phyloP scores from a whole-genome alignment of 108 stramenopile genomes.

The Discostella pseudostelligera region DNA sequence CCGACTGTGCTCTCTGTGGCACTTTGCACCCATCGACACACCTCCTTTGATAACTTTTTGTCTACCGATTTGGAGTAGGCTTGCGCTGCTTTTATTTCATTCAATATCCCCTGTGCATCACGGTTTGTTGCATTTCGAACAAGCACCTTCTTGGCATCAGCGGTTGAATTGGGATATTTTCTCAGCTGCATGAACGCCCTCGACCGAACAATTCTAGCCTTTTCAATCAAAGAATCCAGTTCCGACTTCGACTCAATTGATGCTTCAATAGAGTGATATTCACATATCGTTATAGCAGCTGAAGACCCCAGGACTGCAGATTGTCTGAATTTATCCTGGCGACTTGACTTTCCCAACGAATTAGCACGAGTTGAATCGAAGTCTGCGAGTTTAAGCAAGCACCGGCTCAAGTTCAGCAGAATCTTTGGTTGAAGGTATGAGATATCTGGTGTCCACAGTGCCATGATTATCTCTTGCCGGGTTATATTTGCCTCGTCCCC shows the following conservation, averaged over 20 bases:
- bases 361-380: constrained; percentile 14
- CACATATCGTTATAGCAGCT: constrained; percentile 36
- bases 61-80: constrained; percentile 22
- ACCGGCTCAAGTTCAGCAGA: constrained; percentile 62
- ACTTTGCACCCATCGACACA: constrained; percentile 59
- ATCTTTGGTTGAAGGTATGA: constrained; percentile 53
- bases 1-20: constrained; percentile 36
- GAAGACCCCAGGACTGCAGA: constrained; percentile 37
- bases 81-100: constrained; percentile 18
- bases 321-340: constrained; percentile 21
- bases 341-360: constrained; percentile 3
- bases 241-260: background rate
- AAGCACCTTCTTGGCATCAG: constrained; percentile 26
- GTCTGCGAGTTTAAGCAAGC: constrained; percentile 60
- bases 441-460: constrained; percentile 34
- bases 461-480: constrained; percentile 33
- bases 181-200: constrained; percentile 26
- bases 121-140: constrained; percentile 18
- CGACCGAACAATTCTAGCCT: constrained; percentile 35
- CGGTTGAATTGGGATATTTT: constrained; percentile 20
- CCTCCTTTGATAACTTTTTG: constrained; percentile 59
- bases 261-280: constrained; percentile 8
- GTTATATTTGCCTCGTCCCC: constrained; percentile 24
- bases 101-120: constrained; percentile 32
- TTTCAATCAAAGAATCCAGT: constrained; percentile 23